Evolutionary conservation across 2,329 filamentous ascomycete species (phyloP), one percentile per base, ranked within the genome.

Genomic region (Dothideomycetes sp.): DNA sequence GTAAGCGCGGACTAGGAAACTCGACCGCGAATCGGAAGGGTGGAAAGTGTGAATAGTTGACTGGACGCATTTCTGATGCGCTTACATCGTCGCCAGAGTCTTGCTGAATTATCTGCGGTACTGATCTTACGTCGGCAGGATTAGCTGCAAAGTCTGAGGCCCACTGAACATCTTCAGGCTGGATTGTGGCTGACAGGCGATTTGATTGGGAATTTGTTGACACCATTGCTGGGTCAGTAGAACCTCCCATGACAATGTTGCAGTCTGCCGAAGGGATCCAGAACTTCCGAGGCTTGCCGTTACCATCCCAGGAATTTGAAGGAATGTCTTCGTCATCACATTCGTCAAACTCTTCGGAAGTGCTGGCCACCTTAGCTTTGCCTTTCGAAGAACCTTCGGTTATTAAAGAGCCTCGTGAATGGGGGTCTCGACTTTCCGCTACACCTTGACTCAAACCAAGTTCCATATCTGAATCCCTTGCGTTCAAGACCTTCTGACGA

Each of bases 21-120:
- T 76, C 72, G 11, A 69, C 73, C 9, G 70, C 68, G 47, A 77
- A 77, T 17, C 73, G 64, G 54, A 77, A 76, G 1, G 73, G 73
- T 15, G 73, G 73, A 41, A 70, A 74, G 38, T 72, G 63, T 8
- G 70, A 72, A 49, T 69, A 77, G 4, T 62, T 59, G 17, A 68
- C 60, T 4, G 62, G 62, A 36, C 54, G 60, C 11, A 39, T 23
- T 15, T 45, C 43, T 3, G 37, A 33, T 10, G 33, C 5, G 61
- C 53, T 43, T 59, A 58, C 41, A 17, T 49, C 47, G 11, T 46
- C 45, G 20, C 36, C 43, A 17, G 43, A 45, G 16, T 40, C 32
- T 1, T 42, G 45, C 8, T 43, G 24, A 17, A 44, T 29, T 12
- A 44, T 41, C 3, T 28, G 30, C 7, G 45, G 43, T 5, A 45